Conservation (phyloP, 306 rosid genomes). For the Sophora flavescens region DNA sequence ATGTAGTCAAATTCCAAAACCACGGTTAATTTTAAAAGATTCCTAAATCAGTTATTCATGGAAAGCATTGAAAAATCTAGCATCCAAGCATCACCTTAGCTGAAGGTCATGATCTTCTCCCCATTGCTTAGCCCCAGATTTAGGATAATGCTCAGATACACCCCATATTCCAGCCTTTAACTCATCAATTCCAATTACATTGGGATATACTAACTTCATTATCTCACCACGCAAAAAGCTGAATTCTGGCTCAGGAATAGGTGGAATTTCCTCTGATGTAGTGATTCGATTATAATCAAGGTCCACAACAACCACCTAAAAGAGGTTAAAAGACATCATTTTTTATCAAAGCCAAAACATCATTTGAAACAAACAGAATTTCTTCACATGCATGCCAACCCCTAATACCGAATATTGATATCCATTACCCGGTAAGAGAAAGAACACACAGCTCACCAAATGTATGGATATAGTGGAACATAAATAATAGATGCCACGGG, state of each 20-base stretch:
- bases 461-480: constrained; percentile 31
- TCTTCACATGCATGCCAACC: constrained; percentile 29
- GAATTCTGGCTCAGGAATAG: constrained; percentile 92
- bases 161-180: constrained; percentile 65
- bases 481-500: constrained; percentile 20
- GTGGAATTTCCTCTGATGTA: constrained; percentile 95
- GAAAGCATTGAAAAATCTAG: constrained; percentile 45
- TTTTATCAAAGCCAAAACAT: constrained; percentile 20
- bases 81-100: constrained; percentile 76
- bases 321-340: constrained; percentile 42
- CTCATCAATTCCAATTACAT: constrained; percentile 89
- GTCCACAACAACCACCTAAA: constrained; percentile 97
- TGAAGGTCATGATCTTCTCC: constrained; percentile 95
- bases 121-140: constrained; percentile 80
- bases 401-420: constrained; percentile 15
- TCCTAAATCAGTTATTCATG: constrained; percentile 21
- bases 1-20: constrained; percentile 34
- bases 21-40: constrained; percentile 12
- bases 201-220: constrained; percentile 77
- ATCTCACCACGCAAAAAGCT: constrained; percentile 82
- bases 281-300: constrained; percentile 87
- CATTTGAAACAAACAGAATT: constrained; percentile 40
- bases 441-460: constrained; percentile 10
- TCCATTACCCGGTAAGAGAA: constrained; percentile 13
- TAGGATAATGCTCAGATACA: constrained; percentile 66